Conservation (phyloP, 2,329 filamentous ascomycete genomes). For the Bisporella sp. region DNA sequence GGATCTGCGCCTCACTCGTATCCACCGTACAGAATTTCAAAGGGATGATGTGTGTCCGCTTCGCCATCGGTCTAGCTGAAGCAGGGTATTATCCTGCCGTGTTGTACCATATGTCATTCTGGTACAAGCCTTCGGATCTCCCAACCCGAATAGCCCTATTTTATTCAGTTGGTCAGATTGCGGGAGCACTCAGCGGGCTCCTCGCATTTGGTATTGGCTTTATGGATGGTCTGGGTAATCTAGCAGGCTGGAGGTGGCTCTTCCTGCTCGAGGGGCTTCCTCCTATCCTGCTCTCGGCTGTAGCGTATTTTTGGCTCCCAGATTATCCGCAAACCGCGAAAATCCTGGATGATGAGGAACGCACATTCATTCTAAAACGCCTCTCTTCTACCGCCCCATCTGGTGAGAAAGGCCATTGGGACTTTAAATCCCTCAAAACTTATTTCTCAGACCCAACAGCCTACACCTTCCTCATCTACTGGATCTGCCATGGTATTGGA, state of each 20-base stretch:
- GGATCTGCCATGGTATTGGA: conserved; percentile 36
- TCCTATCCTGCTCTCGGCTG: conserved; percentile 25
- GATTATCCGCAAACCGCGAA: conserved; percentile 28
- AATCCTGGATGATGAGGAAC: conserved; percentile 26
- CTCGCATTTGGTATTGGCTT: conserved; percentile 32
- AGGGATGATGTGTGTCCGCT: conserved; percentile 32
- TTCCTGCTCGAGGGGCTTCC: conserved; percentile 32
- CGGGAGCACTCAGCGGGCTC: conserved; percentile 29
- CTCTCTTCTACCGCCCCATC: conserved; percentile 25
- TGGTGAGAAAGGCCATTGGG: conserved; percentile 27
- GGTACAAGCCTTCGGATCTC: conserved; percentile 31
- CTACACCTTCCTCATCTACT: conserved; percentile 32
- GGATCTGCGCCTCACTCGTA: no score
- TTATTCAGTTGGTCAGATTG: conserved; percentile 30
- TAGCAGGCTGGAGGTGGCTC: conserved; percentile 31
- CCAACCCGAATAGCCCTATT: conserved; percentile 32
- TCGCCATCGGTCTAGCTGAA: conserved; percentile 31
- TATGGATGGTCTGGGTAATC: conserved; percentile 27
- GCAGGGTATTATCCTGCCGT: conserved; percentile 31
- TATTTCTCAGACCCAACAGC: conserved; percentile 30
- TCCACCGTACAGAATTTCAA: conserved; percentile 21
- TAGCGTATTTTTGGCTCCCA: conserved; percentile 26
- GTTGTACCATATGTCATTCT: conserved; percentile 33
- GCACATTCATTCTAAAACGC: conserved; percentile 18
- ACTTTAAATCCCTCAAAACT: conserved; percentile 24